A percentile compares a stretch with the other conserved stretches of the same genome.
Conservation (phyloP, 2,329 filamentous ascomycete genomes). For the Venturia oleaginea region DNA sequence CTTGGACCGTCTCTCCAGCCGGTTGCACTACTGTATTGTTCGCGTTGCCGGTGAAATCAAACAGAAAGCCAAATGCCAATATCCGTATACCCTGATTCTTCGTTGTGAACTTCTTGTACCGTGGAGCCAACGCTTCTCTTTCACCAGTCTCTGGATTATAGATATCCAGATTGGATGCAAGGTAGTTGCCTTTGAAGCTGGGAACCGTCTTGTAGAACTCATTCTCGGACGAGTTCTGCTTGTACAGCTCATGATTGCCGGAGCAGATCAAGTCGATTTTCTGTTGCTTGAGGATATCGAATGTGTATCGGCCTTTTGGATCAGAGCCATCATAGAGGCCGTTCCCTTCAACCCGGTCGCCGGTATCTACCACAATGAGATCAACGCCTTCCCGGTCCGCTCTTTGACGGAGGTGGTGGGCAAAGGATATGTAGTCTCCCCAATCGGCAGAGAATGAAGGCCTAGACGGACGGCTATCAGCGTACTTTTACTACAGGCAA, state of each 20-base stretch:
- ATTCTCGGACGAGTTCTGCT: conserved; percentile 62
- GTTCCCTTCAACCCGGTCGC: conserved; percentile 88
- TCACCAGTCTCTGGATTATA: conserved; percentile 62
- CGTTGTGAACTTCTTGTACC: conserved; percentile 84
- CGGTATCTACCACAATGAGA: conserved; percentile 88
- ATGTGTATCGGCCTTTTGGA: conserved; percentile 82
- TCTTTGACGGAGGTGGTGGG: conserved; percentile 67
- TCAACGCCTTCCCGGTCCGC: conserved; percentile 74
- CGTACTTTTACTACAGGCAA: neutral
- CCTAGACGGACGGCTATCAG: conserved; percentile 33
- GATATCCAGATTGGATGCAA: conserved; percentile 91
- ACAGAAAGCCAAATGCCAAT: conserved; percentile 86
- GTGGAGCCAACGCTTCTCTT: conserved; percentile 64
- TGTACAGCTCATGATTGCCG: conserved; percentile 94
- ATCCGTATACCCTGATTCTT: conserved; percentile 79
- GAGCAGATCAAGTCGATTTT: conserved; percentile 74
- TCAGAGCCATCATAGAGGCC: conserved; percentile 84
- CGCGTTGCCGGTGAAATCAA: conserved; percentile 82
- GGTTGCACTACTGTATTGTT: conserved; percentile 82
- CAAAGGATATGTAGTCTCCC: conserved; percentile 95
- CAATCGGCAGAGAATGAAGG: conserved; percentile 91
- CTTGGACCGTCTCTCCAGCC: conserved; percentile 70
- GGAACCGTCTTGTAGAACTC: conserved; percentile 76
- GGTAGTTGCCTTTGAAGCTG: conserved; percentile 69
- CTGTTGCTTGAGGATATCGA: conserved; percentile 77